Conservation (phyloP, 2,329 filamentous ascomycete species). For the Calycina marina region DNA sequence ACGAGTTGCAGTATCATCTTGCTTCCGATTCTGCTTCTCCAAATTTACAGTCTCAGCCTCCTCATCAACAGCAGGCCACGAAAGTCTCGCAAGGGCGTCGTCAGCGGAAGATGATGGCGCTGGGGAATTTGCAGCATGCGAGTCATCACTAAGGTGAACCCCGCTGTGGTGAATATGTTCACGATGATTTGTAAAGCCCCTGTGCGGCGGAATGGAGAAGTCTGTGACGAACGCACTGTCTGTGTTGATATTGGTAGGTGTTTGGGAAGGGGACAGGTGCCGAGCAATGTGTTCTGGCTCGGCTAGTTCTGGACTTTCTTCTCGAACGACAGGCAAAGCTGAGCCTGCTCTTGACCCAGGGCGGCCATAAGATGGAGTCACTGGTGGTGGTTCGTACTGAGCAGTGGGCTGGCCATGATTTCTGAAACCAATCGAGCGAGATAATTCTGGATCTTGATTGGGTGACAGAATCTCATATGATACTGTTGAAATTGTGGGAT, state of each 20-base stretch:
- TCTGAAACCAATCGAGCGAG: neutral
- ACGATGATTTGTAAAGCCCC: slow-evolving; percentile 12
- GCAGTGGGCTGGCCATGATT: slow-evolving; percentile 2
- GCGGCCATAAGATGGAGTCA: slow-evolving; percentile 8
- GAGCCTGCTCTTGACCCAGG: slow-evolving; percentile 10
- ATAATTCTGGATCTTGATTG: too few relatives aligned
- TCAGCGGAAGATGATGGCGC: slow-evolving; percentile 19
- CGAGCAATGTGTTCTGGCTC: slow-evolving; percentile 7
- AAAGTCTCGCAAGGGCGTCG: slow-evolving; percentile 24
- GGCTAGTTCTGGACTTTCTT: slow-evolving; percentile 11
- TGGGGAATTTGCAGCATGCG: slow-evolving; percentile 18
- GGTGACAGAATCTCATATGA: too few relatives aligned
- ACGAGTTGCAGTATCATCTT: slow-evolving; percentile 5
- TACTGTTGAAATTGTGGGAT: slow-evolving; percentile 4
- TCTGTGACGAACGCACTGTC: slow-evolving; percentile 35
- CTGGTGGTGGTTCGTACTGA: slow-evolving; percentile 9
- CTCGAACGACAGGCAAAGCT: slow-evolving; percentile 16
- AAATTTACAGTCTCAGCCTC: slow-evolving; percentile 29
- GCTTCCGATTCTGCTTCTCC: slow-evolving; percentile 21
- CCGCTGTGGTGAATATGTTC: slow-evolving; percentile 34
- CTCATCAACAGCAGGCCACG: slow-evolving; percentile 29
- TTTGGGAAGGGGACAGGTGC: slow-evolving; percentile 2
- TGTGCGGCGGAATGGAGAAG: slow-evolving; percentile 26
- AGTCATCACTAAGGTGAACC: slow-evolving; percentile 36
- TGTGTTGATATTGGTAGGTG: slow-evolving; percentile 23